Percentiles rank a stretch among this genome's conserved stretches.
Evolutionary conservation across 2,329 filamentous ascomycete genomes (phyloP).

Genomic region (Penicillium thymicola): DNA sequence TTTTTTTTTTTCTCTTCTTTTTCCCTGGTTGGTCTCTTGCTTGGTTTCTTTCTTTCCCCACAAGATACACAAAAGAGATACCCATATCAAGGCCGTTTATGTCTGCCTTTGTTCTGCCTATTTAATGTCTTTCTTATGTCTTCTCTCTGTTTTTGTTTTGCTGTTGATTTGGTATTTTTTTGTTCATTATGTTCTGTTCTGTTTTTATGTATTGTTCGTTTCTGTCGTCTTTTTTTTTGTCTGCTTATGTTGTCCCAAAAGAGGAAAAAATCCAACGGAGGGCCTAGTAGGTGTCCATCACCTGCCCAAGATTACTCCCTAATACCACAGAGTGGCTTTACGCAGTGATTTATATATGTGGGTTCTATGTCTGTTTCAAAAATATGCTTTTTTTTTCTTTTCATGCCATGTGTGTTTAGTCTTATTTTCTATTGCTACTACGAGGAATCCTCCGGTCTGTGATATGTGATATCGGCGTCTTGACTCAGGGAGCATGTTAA

Average conservation of each 20-base stretch:
- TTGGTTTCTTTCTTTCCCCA: conserved; percentile 4
- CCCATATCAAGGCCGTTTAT: conserved; percentile 5
- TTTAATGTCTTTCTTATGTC: not conserved
- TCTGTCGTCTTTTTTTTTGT: not conserved
- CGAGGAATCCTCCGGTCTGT: not conserved
- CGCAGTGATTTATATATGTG: not conserved
- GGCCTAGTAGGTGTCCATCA: not conserved
- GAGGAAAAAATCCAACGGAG: not conserved
- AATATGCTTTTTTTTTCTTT: not conserved
- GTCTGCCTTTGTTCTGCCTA: not conserved
- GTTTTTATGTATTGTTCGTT: not conserved
- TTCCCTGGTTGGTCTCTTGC: conserved; percentile 4
- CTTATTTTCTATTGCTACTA: not conserved
- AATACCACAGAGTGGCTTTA: not conserved
- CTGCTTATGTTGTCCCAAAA: not conserved
- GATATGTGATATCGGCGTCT: not conserved
- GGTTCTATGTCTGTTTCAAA: not conserved
- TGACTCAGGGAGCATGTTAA: not conserved
- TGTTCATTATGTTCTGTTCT: not conserved
- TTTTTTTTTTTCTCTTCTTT: not conserved
- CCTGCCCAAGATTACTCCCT: not conserved
- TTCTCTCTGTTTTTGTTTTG: not conserved
- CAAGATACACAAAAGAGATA: conserved; percentile 11
- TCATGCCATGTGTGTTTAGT: not conserved
- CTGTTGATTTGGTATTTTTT: not conserved